Evolutionary conservation across 1,284 basidiomycete genomes (phyloP).

Genomic region (Ustilago bromivora): DNA sequence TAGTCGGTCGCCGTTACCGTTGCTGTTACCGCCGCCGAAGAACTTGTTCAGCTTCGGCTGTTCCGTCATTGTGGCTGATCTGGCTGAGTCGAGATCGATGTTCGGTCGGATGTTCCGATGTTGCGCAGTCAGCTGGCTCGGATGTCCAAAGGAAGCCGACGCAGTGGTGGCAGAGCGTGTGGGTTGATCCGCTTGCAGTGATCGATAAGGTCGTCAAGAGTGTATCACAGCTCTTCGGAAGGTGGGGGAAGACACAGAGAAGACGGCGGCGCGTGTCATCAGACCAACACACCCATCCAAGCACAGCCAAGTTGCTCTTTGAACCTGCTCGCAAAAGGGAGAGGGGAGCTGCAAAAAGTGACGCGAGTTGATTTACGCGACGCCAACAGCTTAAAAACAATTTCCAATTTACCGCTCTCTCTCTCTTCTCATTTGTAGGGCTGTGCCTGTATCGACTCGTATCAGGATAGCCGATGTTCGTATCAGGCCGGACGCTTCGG

Average conservation of each 20-base stretch:
- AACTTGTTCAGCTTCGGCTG: constrained; percentile 49
- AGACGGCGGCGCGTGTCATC: constrained; percentile 5
- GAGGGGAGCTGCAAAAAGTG: not conserved
- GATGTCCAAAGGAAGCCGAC: not conserved
- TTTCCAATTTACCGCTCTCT: too few species aligned
- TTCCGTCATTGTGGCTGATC: constrained; percentile 28
- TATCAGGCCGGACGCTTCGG: too few species aligned
- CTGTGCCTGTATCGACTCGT: too few species aligned
- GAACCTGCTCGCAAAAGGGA: not conserved
- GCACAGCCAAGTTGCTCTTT: not conserved
- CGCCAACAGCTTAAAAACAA: not conserved
- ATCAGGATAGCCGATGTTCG: too few species aligned
- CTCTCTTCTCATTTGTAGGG: too few species aligned
- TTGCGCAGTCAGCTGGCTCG: not conserved
- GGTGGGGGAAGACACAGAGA: not conserved
- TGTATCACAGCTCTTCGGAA: not conserved
- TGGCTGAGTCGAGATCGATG: constrained; percentile 5
- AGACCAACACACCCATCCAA: constrained; percentile 13
- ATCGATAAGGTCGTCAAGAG: not conserved
- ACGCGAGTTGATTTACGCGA: constrained; percentile 4
- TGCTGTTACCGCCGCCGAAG: constrained; percentile 22
- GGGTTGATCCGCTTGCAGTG: not conserved
- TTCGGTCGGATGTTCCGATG: not conserved
- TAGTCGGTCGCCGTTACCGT: constrained; percentile 7
- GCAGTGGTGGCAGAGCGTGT: not conserved